These are phyloP conservation scores for Hortaea werneckii DNA, from an alignment of 2,329 filamentous ascomycete genomes.

Conservation along the genomic window DNA sequence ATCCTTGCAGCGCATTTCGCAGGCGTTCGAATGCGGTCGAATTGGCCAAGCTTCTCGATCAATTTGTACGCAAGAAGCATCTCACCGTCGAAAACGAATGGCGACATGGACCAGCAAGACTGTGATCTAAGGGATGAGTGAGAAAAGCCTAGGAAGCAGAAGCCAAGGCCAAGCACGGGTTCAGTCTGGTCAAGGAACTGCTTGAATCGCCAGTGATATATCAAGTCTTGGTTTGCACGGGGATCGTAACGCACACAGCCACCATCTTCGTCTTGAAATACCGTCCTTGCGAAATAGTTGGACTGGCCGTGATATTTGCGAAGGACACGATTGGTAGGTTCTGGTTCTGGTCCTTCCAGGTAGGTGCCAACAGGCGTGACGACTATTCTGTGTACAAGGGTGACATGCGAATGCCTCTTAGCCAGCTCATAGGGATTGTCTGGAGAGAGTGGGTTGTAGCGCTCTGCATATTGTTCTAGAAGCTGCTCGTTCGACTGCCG, in stretches of 20 bases:
- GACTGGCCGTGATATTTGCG: constrained; percentile 52
- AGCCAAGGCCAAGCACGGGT: constrained; percentile 51
- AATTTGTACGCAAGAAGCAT: constrained; percentile 29
- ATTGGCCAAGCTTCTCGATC: constrained; percentile 40
- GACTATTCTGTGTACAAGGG: constrained; percentile 24
- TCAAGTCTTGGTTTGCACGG: constrained; percentile 35
- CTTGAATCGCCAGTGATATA: constrained; percentile 52
- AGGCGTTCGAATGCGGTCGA: constrained; percentile 42
- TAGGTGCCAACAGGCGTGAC: constrained; percentile 32
- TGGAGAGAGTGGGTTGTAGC: constrained; percentile 17
- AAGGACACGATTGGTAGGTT: constrained; percentile 60
- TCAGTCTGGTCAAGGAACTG: constrained; percentile 50
- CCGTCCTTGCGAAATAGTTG: constrained; percentile 58
- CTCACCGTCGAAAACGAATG: constrained; percentile 29
- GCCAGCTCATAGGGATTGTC: constrained; percentile 23
- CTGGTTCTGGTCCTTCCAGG: constrained; percentile 42
- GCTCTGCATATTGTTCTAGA: constrained; percentile 33
- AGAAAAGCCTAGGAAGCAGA: constrained; percentile 65
- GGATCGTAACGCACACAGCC: constrained; percentile 51
- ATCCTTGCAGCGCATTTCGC: constrained; percentile 51
- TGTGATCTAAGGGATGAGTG: constrained; percentile 67
- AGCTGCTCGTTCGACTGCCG: constrained; percentile 31
- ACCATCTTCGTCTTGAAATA: constrained; percentile 66
- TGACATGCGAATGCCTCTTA: constrained; percentile 24
- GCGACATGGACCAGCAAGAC: constrained; percentile 56